Percentiles rank a stretch among this genome's conserved stretches.
phyloP scores from a whole-genome alignment of 495 filamentous ascomycete species.

The Aspergillus cristatus region DNA sequence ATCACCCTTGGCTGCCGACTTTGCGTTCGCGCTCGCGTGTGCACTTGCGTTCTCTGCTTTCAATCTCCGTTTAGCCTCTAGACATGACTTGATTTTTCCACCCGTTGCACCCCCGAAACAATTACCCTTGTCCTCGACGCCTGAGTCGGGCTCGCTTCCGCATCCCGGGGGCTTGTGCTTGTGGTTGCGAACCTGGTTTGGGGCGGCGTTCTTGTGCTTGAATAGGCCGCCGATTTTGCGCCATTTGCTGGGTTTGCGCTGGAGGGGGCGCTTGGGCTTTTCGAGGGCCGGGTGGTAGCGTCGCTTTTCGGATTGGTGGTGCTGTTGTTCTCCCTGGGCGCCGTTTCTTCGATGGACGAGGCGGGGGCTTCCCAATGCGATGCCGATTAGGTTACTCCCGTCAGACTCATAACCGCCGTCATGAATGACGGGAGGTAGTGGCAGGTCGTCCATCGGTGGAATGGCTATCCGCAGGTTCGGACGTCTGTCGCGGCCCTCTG shows the following conservation, averaged over 20 bases:
- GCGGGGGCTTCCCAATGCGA: conserved; percentile 47
- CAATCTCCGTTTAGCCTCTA: conserved; percentile 1
- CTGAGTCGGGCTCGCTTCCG: not conserved
- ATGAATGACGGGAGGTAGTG: conserved; percentile 4
- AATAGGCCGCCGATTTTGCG: conserved; percentile 46
- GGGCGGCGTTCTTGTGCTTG: conserved; percentile 32
- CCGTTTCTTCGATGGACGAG: conserved; percentile 16
- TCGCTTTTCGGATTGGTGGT: no score
- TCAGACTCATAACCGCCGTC: conserved; percentile 16
- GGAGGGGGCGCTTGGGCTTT: conserved; percentile 12
- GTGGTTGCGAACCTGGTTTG: conserved; percentile 6
- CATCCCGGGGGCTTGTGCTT: not conserved
- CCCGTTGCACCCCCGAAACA: not conserved
- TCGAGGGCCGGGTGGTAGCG: not conserved
- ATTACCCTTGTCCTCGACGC: no score
- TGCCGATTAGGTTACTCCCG: conserved; percentile 40
- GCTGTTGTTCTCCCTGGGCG: conserved; percentile 15
- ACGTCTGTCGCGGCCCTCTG: conserved; percentile 14
- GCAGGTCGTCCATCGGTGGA: conserved; percentile 20
- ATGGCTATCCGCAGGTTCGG: conserved; percentile 26
- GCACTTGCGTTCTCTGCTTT: no score
- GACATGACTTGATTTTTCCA: not conserved
- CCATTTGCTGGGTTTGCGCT: conserved; percentile 47
- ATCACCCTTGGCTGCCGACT: not conserved
- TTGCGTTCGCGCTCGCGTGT: conserved; percentile 4